A percentile compares a stretch with the other conserved stretches of the same genome.
These are phyloP conservation scores for Krasilnikovozyma curviuscula DNA, from an alignment of 768 basidiomycete species.

Conservation along the genomic window DNA sequence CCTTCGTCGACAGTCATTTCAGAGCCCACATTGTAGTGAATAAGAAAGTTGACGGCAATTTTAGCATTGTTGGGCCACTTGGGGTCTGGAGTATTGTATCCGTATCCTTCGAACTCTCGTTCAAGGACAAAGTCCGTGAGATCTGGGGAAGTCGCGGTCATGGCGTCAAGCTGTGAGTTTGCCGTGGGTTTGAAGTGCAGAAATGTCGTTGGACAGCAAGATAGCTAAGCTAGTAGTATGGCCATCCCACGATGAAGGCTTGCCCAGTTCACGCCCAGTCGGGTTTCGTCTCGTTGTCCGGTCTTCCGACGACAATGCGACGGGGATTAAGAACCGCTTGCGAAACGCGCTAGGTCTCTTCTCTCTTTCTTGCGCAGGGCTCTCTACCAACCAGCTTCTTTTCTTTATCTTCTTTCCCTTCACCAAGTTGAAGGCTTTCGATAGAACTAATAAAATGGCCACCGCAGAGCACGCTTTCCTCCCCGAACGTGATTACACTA, in stretches of 20 bases:
- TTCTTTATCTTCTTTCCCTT: neutral
- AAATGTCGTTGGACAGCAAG: too few relatives aligned
- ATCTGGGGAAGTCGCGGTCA: too few relatives aligned
- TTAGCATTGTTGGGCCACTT: conserved; percentile 19
- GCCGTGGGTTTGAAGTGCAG: too few relatives aligned
- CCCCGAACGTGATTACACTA: conserved; percentile 17
- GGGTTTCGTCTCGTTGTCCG: neutral
- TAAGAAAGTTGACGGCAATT: conserved; percentile 17
- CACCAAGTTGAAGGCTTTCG: conserved; percentile 5
- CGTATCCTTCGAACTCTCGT: conserved; percentile 18
- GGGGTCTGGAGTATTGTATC: conserved; percentile 15
- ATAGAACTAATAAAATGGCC: conserved; percentile 3
- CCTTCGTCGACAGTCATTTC: too few relatives aligned
- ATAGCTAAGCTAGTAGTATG: too few relatives aligned
- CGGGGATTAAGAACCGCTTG: conserved; percentile 4
- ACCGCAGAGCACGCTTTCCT: neutral
- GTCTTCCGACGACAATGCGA: neutral
- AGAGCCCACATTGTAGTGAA: too few relatives aligned
- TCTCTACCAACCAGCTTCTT: neutral
- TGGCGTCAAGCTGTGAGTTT: too few relatives aligned
- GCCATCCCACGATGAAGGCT: too few relatives aligned
- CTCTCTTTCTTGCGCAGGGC: neutral
- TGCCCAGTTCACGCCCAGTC: too few relatives aligned
- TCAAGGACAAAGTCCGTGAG: too few relatives aligned
- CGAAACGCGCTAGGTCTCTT: conserved; percentile 7